These are phyloP conservation scores for Colletotrichum eremochloae DNA, from an alignment of 2,329 filamentous ascomycete species.

Conservation along the genomic window DNA sequence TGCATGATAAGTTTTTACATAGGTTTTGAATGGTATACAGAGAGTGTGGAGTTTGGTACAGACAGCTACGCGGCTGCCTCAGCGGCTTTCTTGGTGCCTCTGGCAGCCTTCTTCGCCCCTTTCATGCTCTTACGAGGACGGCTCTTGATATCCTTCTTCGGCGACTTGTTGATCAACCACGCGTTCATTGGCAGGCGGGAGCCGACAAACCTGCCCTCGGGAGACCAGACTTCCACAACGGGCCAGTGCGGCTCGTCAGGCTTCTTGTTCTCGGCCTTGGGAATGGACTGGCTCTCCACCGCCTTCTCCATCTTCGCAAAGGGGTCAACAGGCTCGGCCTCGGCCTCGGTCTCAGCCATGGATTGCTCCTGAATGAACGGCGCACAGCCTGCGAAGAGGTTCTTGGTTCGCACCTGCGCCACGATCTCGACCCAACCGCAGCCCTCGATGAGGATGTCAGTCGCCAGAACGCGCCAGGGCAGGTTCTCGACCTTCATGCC, in stretches of 20 bases:
- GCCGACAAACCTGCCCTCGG: constrained; percentile 84
- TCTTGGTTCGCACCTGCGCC: constrained; percentile 79
- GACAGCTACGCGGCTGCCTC: constrained; percentile 6
- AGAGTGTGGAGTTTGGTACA: constrained; percentile 8
- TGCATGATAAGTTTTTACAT: constrained; percentile 1
- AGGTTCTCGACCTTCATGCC: constrained; percentile 76
- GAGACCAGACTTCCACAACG: constrained; percentile 85
- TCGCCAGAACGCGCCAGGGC: constrained; percentile 83
- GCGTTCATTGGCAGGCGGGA: constrained; percentile 77
- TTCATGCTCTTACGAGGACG: constrained; percentile 80
- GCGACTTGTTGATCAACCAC: constrained; percentile 73
- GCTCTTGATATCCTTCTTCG: constrained; percentile 61
- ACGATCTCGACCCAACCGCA: constrained; percentile 93
- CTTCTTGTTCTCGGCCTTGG: constrained; percentile 43
- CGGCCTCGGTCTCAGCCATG: constrained; percentile 40
- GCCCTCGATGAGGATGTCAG: constrained; percentile 91
- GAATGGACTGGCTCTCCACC: constrained; percentile 40
- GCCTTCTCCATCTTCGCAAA: constrained; percentile 41
- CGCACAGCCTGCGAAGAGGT: constrained; percentile 53
- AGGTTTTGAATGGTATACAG: constrained; percentile 9
- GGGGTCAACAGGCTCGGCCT: constrained; percentile 35
- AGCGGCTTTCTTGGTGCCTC: constrained; percentile 51
- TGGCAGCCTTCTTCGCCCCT: constrained; percentile 67
- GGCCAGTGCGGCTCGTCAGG: constrained; percentile 65
- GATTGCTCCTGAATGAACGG: constrained; percentile 41